Base-by-base conservation (phyloP, 2,329 filamentous ascomycete species). In the Epichloe sp. region DNA sequence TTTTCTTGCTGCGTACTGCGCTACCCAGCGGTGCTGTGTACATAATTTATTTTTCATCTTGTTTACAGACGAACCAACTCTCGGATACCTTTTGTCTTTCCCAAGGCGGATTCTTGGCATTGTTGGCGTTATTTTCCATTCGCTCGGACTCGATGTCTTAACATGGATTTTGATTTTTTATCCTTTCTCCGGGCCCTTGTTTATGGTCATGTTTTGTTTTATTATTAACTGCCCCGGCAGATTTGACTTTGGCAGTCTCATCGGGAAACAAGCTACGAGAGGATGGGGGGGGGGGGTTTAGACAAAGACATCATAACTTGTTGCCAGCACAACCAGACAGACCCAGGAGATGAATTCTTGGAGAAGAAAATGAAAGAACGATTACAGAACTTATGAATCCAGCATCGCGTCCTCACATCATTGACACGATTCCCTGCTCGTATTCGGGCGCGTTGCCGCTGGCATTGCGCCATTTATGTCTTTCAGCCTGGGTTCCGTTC, bases 41-140 rank as follows among this genome's bases (percentile, higher is more conserved):
- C 56, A 61, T 59, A 58, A 17, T 7, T 38, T 47, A 4, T 21
- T 26, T 40, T n/a, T 8, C 6, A 3, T 23, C 10, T 12, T 35
- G 10, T 21, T 3, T 19, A 40, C 26, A 38, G n/a, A 14, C 15
- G 38, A 38, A 60, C 51, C 55, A 55, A 52, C 51, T 31, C 7
- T 31, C 26, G 40, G 57, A 63, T 61, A 61, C 56, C 58, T 59
- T 59, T 49, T 54, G 54, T 38, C 35, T 48, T 37, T 43, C 40
- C 49, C 53, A 38, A 19, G 51, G 54, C 51, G 58, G 52, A 56
- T 53, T 52, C 53, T 49, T 52, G 59, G 60, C 61, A 63, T 62
- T 58, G 51, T 55, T 57, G 60, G 61, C 61, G 60, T 62, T 63
- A 51, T 19, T 15, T 5, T 38, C 3, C 17, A 23, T 53, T 38